Conservation (phyloP, 2,329 filamentous ascomycete species). For the Exserohilum rostratum region DNA sequence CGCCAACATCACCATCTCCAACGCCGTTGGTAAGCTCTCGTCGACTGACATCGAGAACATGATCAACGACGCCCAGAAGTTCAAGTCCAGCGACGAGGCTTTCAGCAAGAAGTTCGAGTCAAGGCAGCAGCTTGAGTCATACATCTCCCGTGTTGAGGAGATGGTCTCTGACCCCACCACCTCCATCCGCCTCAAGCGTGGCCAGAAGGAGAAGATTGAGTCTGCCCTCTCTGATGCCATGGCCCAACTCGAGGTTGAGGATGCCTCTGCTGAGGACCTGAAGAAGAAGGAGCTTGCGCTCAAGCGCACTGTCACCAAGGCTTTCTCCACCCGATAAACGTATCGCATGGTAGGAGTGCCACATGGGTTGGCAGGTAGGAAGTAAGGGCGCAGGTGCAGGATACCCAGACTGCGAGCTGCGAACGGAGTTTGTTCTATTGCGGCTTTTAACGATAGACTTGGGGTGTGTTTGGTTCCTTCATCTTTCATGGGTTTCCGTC, state of each 20-base stretch:
- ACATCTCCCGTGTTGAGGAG: conserved; percentile 98
- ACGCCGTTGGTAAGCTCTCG: conserved; percentile 98
- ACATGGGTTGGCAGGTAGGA: conserved; percentile 21
- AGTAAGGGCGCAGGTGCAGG: conserved; percentile 35
- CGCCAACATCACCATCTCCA: conserved; percentile 99
- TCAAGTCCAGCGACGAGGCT: conserved; percentile 96
- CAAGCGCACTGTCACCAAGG: conserved; percentile 98
- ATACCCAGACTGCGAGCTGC: conserved; percentile 40
- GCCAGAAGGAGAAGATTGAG: conserved; percentile 99
- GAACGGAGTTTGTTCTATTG: conserved; percentile 39
- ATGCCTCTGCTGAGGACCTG: conserved; percentile 87
- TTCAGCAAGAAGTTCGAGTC: conserved; percentile 99
- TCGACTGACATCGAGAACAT: conserved; percentile 95
- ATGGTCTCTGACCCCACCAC: conserved; percentile 96
- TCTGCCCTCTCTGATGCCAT: conserved; percentile 95
- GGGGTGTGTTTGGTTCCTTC: conserved; percentile 42
- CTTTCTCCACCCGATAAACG: conserved; percentile 84
- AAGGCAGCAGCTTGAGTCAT: conserved; percentile 98
- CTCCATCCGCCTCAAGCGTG: conserved; percentile 97
- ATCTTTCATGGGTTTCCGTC: conserved; percentile 33
- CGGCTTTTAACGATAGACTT: conserved; percentile 45
- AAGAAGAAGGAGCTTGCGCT: conserved; percentile 99
- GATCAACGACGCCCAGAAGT: conserved; percentile 96
- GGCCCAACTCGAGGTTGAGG: conserved; percentile 95
- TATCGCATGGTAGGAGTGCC: conserved; percentile 12